Evolutionary conservation across 2,329 filamentous ascomycete species (phyloP), one percentile per base, ranked within the genome.

Genomic region (Pyrenophora tritici-repentis): DNA sequence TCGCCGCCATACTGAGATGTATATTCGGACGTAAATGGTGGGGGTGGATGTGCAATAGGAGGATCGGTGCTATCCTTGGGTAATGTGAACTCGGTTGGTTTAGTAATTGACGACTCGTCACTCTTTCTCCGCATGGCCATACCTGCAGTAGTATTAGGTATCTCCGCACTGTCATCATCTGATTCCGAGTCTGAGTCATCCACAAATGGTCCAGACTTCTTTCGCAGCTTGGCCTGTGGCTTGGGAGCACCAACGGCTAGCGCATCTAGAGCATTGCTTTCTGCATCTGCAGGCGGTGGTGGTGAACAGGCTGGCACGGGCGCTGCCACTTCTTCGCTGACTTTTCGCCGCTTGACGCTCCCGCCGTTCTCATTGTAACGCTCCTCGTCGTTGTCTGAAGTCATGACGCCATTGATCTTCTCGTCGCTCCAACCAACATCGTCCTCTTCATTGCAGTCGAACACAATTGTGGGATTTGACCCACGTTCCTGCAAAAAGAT

Each of bases 121-220:
- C 7, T 55, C n/a, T 35, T 14, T 29, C 54, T 42, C 44, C 44
- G 43, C 34, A 50, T 55, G 4, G 58, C 58, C 62, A 50, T 66
- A 65, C 66, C 63, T 67, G 55, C 47, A 55, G 51, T 60, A 37
- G 33, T 41, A 17, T 50, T 26, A 24, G 55, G 40, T 13, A 33
- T 8, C n/a, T 55, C 51, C 14, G 34, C 36, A 24, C 53, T 43
- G 2, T 75, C 73, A 6, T 81, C 76, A 44, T 86, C 83, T 34
- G 79, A 84, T 47, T 86, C 83, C 34, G 79, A 84, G 46, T 86
- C 83, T 1, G 88, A 90, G 54, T 91, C 87, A 50, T 88, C 83
- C 34, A 91, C 67, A 61, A 92, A 92, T 0, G 87, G 87, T 0
- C 84, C 85, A 49, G 72, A 78, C 51, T 70, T 67, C 50, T 69